Percentiles rank a stretch among this genome's conserved stretches.
Conservation (phyloP, 345 rosid genomes). For the Ceriops tagal region DNA sequence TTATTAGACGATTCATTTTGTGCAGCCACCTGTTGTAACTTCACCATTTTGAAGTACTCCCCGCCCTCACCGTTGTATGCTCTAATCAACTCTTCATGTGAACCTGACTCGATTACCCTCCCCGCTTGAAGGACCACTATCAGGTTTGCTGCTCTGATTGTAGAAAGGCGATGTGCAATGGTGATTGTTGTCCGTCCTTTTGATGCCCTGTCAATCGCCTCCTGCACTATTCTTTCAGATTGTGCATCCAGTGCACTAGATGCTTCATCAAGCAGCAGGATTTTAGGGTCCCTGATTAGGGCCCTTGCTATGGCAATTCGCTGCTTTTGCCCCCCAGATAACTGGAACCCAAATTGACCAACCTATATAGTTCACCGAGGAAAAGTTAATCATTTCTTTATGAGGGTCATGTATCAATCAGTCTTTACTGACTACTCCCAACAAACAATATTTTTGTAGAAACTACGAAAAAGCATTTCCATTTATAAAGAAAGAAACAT, state of each 20-base stretch:
- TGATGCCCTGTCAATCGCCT: slow-evolving; percentile 57
- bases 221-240: slow-evolving; percentile 62
- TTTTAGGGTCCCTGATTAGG: slow-evolving; percentile 56
- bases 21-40: slow-evolving; percentile 37
- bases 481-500: not conserved
- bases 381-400: not conserved
- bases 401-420: not conserved
- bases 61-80: slow-evolving; percentile 34
- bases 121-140: slow-evolving; percentile 58
- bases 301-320: slow-evolving; percentile 71
- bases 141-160: slow-evolving; percentile 43
- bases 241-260: slow-evolving; percentile 68
- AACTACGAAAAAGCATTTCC: too few species aligned
- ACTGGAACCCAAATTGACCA: slow-evolving; percentile 62
- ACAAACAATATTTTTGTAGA: not conserved
- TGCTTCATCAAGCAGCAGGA: slow-evolving; percentile 65
- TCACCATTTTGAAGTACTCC: slow-evolving; percentile 48
- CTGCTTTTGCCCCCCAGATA: slow-evolving; percentile 80
- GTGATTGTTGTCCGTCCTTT: slow-evolving; percentile 57
- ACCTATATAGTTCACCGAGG: slow-evolving; percentile 35
- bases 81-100: slow-evolving; percentile 48
- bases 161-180: slow-evolving; percentile 63
- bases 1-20: slow-evolving; percentile 27
- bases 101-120: slow-evolving; percentile 56
- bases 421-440: not conserved